Base-by-base conservation (phyloP, 2,329 filamentous ascomycete species). In the Aspergillus niger region DNA sequence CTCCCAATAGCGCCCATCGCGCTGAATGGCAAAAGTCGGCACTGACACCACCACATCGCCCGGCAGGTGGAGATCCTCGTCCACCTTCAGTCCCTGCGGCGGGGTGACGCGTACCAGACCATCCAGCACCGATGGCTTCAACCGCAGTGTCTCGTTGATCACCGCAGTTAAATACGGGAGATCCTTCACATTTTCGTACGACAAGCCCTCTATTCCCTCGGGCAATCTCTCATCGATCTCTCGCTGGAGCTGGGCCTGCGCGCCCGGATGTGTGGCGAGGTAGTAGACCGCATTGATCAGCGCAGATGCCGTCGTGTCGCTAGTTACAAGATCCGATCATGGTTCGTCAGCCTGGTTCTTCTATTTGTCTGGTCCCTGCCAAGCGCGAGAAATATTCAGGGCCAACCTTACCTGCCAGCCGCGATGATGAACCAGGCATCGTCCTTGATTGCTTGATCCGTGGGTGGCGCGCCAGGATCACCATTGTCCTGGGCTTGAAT, bases 41-140 rank as follows among this genome's bases (percentile, higher is more conserved):
- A 60, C 49, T 1, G 59, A 28, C 10, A 62, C 54, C 20, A 57
- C 54, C 8, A 52, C 56, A 22, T 60, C 54, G 7, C 60, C 54
- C 6, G 60, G 60, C 36, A 62, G 41, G 48, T 54, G 59, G 13
- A 62, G 26, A 15, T 49, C 39, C 13, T 59, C 57, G 36, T 62
- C 60, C 32, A 62, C 22, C 26, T 62, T 57, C 13, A 62, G 30
- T 5, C 73, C 74, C 47, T 70, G 72, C 0, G 70, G 63, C 2
- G 79, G 80, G 1, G 79, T 80, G 6, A 73, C 65, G 2, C 79
- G 75, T 3, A 70, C 69, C 5, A 69, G 67, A 4, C 75, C 77
- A n/a, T 69, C 70, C 2, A 76, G 65, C 0, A 79, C 57, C 0
- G 77, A 70, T 0, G 78, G 76, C n/a, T 77, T 74, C 8, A 81